A percentile compares a stretch with the other conserved stretches of the same genome.
Evolutionary conservation across 1,284 basidiomycete species (phyloP).

Genomic region (Xerocomus amazonicus): DNA sequence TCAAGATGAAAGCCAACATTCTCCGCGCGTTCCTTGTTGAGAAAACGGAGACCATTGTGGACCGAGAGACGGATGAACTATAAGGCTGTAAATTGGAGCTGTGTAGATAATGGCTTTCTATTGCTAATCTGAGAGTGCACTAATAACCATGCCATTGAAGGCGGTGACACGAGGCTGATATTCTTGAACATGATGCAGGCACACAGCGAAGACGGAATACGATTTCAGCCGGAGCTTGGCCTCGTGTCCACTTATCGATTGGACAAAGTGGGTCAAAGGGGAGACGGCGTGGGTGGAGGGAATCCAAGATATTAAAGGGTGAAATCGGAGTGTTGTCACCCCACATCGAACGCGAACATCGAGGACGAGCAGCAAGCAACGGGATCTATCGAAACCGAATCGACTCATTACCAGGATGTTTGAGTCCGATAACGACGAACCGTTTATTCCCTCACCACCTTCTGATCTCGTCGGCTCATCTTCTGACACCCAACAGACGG

Average conservation of each 20-base stretch:
- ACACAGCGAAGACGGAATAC: constrained; percentile 11
- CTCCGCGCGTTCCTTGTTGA: constrained; percentile 67
- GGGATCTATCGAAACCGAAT: constrained; percentile 6
- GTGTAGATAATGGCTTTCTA: constrained; percentile 17
- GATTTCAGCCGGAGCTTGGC: constrained; percentile 22
- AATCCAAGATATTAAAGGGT: constrained; percentile 16
- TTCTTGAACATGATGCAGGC: constrained; percentile 26
- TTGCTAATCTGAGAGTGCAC: constrained; percentile 14
- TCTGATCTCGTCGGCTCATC: constrained; percentile 29
- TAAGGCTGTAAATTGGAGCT: constrained; percentile 13
- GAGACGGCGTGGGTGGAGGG: constrained; percentile 6
- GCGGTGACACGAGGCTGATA: constrained; percentile 22
- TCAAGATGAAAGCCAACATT: constrained; percentile 90
- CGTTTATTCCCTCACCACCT: constrained; percentile 30
- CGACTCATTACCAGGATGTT: constrained; percentile 21
- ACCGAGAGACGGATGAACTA: constrained; percentile 38
- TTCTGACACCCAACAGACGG: constrained; percentile 32
- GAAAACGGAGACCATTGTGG: constrained; percentile 35
- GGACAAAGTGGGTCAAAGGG: neutral
- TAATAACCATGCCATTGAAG: constrained; percentile 15
- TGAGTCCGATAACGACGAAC: constrained; percentile 30
- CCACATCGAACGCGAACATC: constrained; percentile 12
- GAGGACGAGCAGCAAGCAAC: constrained; percentile 8
- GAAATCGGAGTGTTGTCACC: neutral
- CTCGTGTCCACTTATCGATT: constrained; percentile 26